A percentile compares a stretch with the other conserved stretches of the same genome.
These are phyloP conservation scores for Bromus sterilis DNA, from an alignment of 176 grass and related monocot genomes.

Conservation along the genomic window DNA sequence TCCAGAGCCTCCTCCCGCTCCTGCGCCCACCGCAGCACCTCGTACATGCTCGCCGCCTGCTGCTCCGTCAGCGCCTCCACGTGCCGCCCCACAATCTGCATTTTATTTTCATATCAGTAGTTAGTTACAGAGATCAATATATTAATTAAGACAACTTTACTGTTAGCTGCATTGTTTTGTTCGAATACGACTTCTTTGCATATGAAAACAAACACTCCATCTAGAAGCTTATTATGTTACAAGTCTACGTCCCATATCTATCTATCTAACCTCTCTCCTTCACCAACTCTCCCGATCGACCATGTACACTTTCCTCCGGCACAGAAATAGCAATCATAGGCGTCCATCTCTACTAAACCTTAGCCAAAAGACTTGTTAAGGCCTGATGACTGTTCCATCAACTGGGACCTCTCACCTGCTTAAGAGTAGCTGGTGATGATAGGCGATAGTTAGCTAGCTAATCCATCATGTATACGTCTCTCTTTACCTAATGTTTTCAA, in stretches of 20 bases:
- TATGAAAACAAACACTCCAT: no score
- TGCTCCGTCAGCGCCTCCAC: constrained; percentile 38
- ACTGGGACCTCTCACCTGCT: constrained; percentile 20
- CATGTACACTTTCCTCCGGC: background rate
- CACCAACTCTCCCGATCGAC: constrained; percentile 5
- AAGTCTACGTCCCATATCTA: constrained; percentile 22
- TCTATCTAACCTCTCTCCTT: constrained; percentile 18
- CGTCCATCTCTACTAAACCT: background rate
- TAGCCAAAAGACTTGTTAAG: constrained; percentile 5
- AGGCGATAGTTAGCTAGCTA: background rate
- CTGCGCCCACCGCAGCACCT: constrained; percentile 33
- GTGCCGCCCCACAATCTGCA: constrained; percentile 21
- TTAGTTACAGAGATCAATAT: no score
- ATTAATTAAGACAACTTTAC: no score
- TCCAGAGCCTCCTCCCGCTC: constrained; percentile 44
- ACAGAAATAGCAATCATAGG: background rate
- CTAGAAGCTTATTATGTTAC: constrained; percentile 27
- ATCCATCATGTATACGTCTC: constrained; percentile 10
- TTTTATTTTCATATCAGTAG: no score
- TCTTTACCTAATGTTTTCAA: background rate
- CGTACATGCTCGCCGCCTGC: constrained; percentile 28
- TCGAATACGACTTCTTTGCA: background rate
- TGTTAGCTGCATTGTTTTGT: background rate
- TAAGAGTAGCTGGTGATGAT: constrained; percentile 12
- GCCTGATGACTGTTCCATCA: constrained; percentile 28